Evolutionary conservation across 495 filamentous ascomycete species (phyloP), one percentile per base, ranked within the genome.

Genomic region (Aspergillus bertholletiae): DNA sequence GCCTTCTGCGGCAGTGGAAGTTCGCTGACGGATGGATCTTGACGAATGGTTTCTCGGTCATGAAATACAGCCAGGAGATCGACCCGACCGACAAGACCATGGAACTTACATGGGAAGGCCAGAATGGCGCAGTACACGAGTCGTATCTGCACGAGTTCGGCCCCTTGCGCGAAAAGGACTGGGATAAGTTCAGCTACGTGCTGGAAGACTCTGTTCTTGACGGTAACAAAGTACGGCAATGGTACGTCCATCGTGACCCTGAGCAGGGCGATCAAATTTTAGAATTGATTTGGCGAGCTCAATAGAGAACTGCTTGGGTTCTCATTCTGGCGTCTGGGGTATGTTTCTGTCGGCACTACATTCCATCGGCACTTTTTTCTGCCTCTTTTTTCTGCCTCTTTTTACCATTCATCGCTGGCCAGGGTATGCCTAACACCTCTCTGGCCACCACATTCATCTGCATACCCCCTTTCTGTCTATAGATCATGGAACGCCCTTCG

Each of bases 1-100:
- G 81, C 49, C 71, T 84, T 21, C 63, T 85, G 37, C 80, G 82
- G 55, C 75, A 81, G 34, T 87, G 78, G 69, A 65, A 71, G 13
- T 85, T 85, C 53, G 65, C 63, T 13, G 81, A 83, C 54, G 71
- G 75, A 18, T 83, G 76, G 67, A 67, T 84, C n/a, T 53, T 87
- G 35, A 77, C 79, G 7, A 84, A 83, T 57, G 84, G 82, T 0
- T 81, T 74, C 61, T 80, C 77, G 1, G 66, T 85, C 23, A 67
- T 77, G 17, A 69, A 78, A 35, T 82, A 84, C 59, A 73, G 74
- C n/a, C 62, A 66, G 47, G 22, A 67, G 15, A 46, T 73, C 23
- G 55, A 59, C 37, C 56, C 64, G 11, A 56, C 60, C 13, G 66
- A 77, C 32, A 46, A 61, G 15, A 63, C 61, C 27, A 74, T 78